Evolutionary conservation across 768 basidiomycete species (phyloP).

Genomic region (Calocera cornea): DNA sequence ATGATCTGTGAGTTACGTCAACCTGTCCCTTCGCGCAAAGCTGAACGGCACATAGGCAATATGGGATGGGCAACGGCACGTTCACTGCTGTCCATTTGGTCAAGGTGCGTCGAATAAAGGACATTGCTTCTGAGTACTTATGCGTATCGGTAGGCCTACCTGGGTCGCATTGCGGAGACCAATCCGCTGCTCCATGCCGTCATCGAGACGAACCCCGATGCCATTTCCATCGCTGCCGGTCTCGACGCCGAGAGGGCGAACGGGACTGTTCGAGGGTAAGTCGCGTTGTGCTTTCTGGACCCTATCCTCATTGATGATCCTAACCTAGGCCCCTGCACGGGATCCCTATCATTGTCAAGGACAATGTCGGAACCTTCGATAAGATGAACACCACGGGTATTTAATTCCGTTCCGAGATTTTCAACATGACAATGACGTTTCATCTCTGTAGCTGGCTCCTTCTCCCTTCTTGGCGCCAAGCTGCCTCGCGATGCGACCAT

Average conservation of each 20-base stretch:
- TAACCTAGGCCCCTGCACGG: slow-evolving; percentile 26
- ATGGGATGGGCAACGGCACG: slow-evolving; percentile 24
- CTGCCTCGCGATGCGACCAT: neutral
- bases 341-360: slow-evolving; percentile 29
- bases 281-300: neutral
- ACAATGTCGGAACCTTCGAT: slow-evolving; percentile 23
- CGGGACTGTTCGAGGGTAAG: neutral
- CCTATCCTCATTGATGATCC: neutral
- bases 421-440: neutral
- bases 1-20: neutral
- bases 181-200: slow-evolving; percentile 32
- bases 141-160: slow-evolving; percentile 25
- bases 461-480: neutral
- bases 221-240: slow-evolving; percentile 24
- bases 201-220: slow-evolving; percentile 30
- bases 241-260: slow-evolving; percentile 26
- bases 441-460: neutral
- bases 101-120: slow-evolving; percentile 19
- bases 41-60: slow-evolving; percentile 15
- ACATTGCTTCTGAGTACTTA: neutral
- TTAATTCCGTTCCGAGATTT: neutral
- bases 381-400: neutral
- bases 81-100: slow-evolving; percentile 34
- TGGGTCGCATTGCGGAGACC: slow-evolving; percentile 33
- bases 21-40: neutral